A percentile compares a stretch with the other conserved stretches of the same genome.
Evolutionary conservation across 2,329 filamentous ascomycete genomes (phyloP).

Genomic region (Sarocladium strictum): DNA sequence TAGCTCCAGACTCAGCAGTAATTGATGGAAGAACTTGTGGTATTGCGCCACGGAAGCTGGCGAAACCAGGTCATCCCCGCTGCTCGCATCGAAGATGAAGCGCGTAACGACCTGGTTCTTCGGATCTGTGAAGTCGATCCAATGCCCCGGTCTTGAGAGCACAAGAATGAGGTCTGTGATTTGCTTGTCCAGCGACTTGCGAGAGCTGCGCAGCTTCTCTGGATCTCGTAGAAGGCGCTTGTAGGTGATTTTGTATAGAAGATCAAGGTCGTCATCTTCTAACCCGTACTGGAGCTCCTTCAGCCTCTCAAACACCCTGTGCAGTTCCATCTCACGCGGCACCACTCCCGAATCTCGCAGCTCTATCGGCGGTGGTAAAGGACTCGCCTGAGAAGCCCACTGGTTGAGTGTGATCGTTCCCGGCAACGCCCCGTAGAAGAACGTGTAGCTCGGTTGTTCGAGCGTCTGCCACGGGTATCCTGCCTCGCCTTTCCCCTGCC

Average conservation of each 20-base stretch:
- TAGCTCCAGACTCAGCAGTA: constrained; percentile 68
- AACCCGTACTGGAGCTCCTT: constrained; percentile 50
- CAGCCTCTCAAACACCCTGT: constrained; percentile 52
- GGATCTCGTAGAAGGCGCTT: constrained; percentile 62
- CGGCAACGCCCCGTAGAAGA: constrained; percentile 58
- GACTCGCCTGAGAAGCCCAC: constrained; percentile 57
- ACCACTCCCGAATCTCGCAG: constrained; percentile 52
- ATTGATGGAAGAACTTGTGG: constrained; percentile 66
- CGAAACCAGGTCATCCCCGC: constrained; percentile 38
- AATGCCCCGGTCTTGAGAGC: constrained; percentile 55
- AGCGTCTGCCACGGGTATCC: constrained; percentile 61
- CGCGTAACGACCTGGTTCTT: constrained; percentile 69
- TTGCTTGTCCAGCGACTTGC: constrained; percentile 61
- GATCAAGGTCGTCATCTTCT: constrained; percentile 50
- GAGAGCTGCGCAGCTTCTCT: constrained; percentile 53
- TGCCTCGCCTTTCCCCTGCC: constrained; percentile 36
- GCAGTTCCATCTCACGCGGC: constrained; percentile 56
- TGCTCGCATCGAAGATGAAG: constrained; percentile 58
- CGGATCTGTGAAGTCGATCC: constrained; percentile 67
- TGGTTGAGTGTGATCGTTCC: constrained; percentile 69
- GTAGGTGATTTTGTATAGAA: constrained; percentile 61
- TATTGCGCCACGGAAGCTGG: constrained; percentile 36
- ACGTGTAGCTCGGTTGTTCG: constrained; percentile 67
- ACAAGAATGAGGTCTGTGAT: constrained; percentile 67
- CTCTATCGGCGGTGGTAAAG: constrained; percentile 47